phyloP scores from a whole-genome alignment of 106 monocot species.

The Acorus calamus region DNA sequence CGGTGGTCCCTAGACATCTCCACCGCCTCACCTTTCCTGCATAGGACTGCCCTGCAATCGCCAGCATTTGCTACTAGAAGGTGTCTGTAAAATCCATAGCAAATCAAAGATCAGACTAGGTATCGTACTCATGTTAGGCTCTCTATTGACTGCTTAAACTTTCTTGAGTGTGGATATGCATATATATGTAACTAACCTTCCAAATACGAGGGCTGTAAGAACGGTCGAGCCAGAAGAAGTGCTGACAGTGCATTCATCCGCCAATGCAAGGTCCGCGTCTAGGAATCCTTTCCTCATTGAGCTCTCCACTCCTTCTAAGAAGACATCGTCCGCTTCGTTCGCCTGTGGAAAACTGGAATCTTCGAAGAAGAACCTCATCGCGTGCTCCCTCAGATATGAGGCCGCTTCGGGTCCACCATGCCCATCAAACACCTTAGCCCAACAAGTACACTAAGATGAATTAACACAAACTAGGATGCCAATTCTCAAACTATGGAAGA shows the following conservation, averaged over 20 bases:
- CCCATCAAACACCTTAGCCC: conserved; percentile 65
- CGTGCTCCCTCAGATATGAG: conserved; percentile 61
- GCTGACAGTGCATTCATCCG: conserved; percentile 44
- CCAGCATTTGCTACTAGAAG: conserved; percentile 60
- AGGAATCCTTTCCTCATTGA: conserved; percentile 48
- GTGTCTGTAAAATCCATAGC: conserved; percentile 16
- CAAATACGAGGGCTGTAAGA: conserved; percentile 53
- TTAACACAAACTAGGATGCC: too few species aligned
- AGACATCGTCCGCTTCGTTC: conserved; percentile 27
- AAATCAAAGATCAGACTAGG: too few species aligned
- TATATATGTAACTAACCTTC: conserved; percentile 26
- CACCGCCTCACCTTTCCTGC: conserved; percentile 40
- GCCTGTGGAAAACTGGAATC: conserved; percentile 55
- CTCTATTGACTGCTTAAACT: too few species aligned
- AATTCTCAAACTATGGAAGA: too few species aligned
- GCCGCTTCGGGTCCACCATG: conserved; percentile 88
- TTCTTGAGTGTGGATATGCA: too few species aligned
- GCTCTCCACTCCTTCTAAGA: conserved; percentile 36
- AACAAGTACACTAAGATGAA: neutral
- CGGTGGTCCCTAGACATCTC: conserved; percentile 58
- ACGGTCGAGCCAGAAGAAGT: conserved; percentile 72
- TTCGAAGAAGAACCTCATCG: conserved; percentile 56
- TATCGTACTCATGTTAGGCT: too few species aligned
- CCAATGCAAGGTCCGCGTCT: conserved; percentile 57
- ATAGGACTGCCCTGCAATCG: conserved; percentile 55